Conservation (phyloP, 2,329 filamentous ascomycete species). For the Alternaria triticina region DNA sequence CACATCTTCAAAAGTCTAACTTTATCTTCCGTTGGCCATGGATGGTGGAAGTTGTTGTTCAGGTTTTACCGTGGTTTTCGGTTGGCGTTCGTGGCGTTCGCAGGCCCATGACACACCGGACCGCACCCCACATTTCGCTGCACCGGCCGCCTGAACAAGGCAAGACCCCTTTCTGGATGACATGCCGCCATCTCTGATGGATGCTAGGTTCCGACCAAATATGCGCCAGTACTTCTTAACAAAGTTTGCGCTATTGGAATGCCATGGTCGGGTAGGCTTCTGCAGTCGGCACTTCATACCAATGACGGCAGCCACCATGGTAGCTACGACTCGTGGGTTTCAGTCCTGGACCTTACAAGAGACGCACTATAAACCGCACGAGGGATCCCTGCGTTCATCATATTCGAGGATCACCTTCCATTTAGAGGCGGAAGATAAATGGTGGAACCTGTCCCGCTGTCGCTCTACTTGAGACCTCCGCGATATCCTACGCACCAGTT, state of each 20-base stretch:
- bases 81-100: slow-evolving; percentile 3
- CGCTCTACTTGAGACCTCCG: not conserved
- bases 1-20: not conserved
- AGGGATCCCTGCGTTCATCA: slow-evolving; percentile 1
- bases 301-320: not conserved
- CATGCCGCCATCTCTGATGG: not conserved
- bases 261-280: not conserved
- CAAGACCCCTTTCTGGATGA: slow-evolving; percentile 6
- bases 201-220: not conserved
- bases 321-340: slow-evolving; percentile 8
- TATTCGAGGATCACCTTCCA: slow-evolving; percentile 2
- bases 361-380: not conserved
- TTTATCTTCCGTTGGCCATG: not conserved
- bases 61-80: not conserved
- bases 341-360: not conserved
- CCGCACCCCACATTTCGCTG: slow-evolving; percentile 3
- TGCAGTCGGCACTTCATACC: slow-evolving; percentile 5
- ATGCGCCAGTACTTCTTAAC: not conserved
- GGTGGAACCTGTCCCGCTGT: not conserved
- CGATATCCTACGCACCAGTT: not conserved
- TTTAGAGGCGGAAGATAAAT: not conserved
- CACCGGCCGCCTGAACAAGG: not conserved
- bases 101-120: not conserved
- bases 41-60: not conserved
- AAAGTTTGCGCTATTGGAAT: slow-evolving; percentile 10